Evolutionary conservation across 768 basidiomycete species (phyloP).

Genomic region (Suillus placidus): DNA sequence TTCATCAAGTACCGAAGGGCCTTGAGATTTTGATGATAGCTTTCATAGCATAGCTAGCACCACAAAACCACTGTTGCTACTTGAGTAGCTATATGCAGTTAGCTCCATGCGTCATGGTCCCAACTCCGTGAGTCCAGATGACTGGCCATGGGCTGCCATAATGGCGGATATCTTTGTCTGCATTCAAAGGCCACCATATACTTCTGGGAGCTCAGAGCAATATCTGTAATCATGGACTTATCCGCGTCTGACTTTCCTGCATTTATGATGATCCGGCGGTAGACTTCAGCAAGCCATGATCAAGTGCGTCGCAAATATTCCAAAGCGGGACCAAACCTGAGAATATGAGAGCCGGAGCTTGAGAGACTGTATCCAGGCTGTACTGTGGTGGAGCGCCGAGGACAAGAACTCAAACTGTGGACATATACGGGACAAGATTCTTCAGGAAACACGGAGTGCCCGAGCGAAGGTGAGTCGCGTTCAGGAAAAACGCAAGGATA

Average conservation of each 20-base stretch:
- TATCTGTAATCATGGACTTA: background rate
- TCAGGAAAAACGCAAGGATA: conserved; percentile 12
- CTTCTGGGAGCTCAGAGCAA: conserved; percentile 4
- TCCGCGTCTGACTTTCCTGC: conserved; percentile 6
- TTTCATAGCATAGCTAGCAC: background rate
- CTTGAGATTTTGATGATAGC: conserved; percentile 40
- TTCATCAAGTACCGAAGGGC: conserved; percentile 74
- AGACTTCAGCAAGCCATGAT: conserved; percentile 9
- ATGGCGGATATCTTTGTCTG: conserved; percentile 7
- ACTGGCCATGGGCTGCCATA: background rate
- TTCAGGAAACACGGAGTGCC: conserved; percentile 15
- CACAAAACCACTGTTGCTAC: background rate
- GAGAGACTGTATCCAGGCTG: conserved; percentile 3
- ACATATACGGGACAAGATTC: conserved; percentile 10
- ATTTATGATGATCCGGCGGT: conserved; percentile 5
- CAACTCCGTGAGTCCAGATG: conserved; percentile 3
- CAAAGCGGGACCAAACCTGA: conserved; percentile 11
- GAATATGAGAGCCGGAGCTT: background rate
- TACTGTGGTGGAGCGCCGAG: conserved; percentile 13
- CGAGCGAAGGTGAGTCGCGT: conserved; percentile 10
- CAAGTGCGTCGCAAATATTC: conserved; percentile 9
- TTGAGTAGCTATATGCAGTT: background rate
- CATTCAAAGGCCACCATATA: conserved; percentile 9
- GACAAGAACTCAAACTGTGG: conserved; percentile 8
- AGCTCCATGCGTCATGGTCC: background rate